Base-by-base conservation (phyloP, 352 stramenopile genomes). In the Phytopythium litorale region DNA sequence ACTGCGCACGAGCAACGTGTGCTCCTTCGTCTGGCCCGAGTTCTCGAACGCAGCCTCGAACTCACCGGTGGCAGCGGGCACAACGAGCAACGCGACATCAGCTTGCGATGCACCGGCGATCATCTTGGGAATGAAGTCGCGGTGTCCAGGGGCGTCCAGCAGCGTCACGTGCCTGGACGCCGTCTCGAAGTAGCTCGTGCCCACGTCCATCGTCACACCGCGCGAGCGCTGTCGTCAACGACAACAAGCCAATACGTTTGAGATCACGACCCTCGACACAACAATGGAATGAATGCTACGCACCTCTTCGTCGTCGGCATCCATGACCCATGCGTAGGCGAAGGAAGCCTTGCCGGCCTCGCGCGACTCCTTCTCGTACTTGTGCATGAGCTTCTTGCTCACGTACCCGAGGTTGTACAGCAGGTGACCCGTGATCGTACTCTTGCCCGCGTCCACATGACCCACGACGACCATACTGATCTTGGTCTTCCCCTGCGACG, bases 181-280 rank as follows among this genome's bases (percentile, higher is more conserved):
- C 7, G 90, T 98, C 62, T 91, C 81, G 51, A 99, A 91, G 64
- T 89, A 90, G 60, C 96, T 98, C 43, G 95, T 97, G 4, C 90
- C 97, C 8, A 99, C 88, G 60, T 99, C 94, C 78, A 99, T 99
- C 0, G 97, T 99, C 11, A 99, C 96, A 35, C 97, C 97, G n/a
- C 96, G 93, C 48, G 92, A 78, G 7, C 97, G 85, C 79, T 98
- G 86, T 70, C 54, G 84, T 18, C 70, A 50, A 83, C 9, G 9
- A 33, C 1, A 43, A n/a, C n/a, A 12, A 18, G 71, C 43, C 35
- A 40, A 40, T 16, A 40, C 35, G 35, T 40, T 40, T 40, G 35
- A 9, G 7, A 15, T 40, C 28, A 32, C 28, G 28, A 32, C 28
- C 28, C 8, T 40, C 3, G 7, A 53, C 21, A 43, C 38, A 53